Percentiles rank a stretch among this genome's conserved stretches.
Evolutionary conservation across 148 eudicot genomes (phyloP).

Genomic region (Fagopyrum esculentum): DNA sequence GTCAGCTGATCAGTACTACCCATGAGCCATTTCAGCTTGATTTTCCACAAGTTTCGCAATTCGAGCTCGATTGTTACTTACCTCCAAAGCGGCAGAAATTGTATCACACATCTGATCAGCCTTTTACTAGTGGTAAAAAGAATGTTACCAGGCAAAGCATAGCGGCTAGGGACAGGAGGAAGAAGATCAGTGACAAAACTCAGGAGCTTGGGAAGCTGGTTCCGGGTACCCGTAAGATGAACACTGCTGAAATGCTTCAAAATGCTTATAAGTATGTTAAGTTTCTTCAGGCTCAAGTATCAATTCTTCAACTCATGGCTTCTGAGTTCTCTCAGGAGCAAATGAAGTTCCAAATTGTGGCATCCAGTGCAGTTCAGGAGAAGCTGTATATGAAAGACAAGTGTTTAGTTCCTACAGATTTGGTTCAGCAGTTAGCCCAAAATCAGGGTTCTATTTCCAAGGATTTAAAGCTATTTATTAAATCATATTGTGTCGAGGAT

Average conservation of each 20-base stretch:
- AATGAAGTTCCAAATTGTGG: slow-evolving; percentile 30
- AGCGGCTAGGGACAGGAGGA: slow-evolving; percentile 72
- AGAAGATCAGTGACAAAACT: slow-evolving; percentile 70
- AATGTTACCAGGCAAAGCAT: slow-evolving; percentile 32
- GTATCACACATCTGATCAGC: background rate
- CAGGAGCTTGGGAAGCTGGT: slow-evolving; percentile 70
- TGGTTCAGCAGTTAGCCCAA: background rate
- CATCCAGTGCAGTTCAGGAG: slow-evolving; percentile 51
- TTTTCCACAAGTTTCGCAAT: no score
- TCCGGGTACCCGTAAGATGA: slow-evolving; percentile 65
- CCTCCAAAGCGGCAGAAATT: background rate
- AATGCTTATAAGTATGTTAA: slow-evolving; percentile 58
- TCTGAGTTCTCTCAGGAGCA: slow-evolving; percentile 14
- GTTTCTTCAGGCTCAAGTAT: slow-evolving; percentile 64
- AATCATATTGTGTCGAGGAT: background rate
- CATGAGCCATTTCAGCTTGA: background rate
- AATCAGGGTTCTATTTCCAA: background rate
- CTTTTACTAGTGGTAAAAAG: background rate
- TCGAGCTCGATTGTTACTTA: background rate
- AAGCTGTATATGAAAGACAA: slow-evolving; percentile 52
- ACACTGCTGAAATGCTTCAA: slow-evolving; percentile 80
- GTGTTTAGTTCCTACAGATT: slow-evolving; percentile 46
- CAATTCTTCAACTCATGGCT: slow-evolving; percentile 34
- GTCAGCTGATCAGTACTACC: background rate
- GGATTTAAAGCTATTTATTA: slow-evolving; percentile 5